Percentiles rank a stretch among this genome's conserved stretches.
phyloP scores from a whole-genome alignment of 2,329 filamentous ascomycete genomes.

The Dactylellina drechsleri region DNA sequence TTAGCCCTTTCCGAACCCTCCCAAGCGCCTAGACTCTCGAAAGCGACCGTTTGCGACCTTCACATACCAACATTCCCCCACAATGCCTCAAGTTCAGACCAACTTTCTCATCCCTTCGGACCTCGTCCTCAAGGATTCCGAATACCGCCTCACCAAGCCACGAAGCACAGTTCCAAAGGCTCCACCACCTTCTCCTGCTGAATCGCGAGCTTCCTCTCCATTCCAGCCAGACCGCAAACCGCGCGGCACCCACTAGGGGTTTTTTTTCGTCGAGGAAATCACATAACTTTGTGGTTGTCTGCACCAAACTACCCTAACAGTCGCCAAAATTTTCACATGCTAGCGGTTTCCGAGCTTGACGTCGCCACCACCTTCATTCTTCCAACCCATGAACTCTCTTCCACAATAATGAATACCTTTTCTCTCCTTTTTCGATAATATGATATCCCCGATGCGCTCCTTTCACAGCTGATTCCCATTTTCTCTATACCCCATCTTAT shows the following conservation, averaged over 20 bases:
- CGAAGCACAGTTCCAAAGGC: conserved; percentile 49
- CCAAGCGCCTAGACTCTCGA: neutral
- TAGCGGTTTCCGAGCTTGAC: neutral
- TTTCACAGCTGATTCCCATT: conserved; percentile 25
- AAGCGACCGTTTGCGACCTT: conserved; percentile 22
- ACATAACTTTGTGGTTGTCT: neutral
- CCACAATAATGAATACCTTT: conserved; percentile 12
- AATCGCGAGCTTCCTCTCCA: conserved; percentile 53
- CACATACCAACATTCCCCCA: conserved; percentile 13
- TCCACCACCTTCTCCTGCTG: conserved; percentile 51
- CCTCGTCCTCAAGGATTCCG: conserved; percentile 55
- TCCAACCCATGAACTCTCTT: neutral
- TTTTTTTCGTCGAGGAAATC: neutral
- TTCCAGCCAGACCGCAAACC: conserved; percentile 54
- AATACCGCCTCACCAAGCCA: conserved; percentile 52
- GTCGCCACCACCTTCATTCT: conserved; percentile 9
- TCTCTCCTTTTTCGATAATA: conserved; percentile 28
- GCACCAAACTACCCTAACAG: neutral
- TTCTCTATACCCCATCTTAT: conserved; percentile 37
- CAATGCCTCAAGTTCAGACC: conserved; percentile 54
- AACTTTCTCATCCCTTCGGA: conserved; percentile 54
- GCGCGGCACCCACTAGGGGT: conserved; percentile 33
- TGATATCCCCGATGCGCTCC: conserved; percentile 53
- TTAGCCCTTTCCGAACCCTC: neutral
- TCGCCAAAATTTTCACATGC: conserved; percentile 6